Evolutionary conservation across 805 yeast genomes (phyloP), one percentile per base, ranked within the genome.

Genomic region (Zygoascus biomembranicola): DNA sequence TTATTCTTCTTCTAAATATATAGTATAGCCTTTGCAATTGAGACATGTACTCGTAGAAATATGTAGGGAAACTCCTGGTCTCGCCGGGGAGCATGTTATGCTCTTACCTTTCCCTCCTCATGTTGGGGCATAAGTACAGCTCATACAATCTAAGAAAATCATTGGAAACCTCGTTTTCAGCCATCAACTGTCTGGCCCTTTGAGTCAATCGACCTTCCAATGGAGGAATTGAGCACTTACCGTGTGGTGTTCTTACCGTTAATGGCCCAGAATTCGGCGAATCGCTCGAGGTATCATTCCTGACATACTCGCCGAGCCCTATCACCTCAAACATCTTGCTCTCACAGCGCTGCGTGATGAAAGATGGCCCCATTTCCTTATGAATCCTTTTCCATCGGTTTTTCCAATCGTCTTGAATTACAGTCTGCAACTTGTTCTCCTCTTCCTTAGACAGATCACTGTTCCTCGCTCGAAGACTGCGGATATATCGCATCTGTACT

Each of bases 401-500:
- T 18, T 70, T 70, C 75, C 76, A 74, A 59, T 74, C 77, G 28
- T 66, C 63, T 20, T 66, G 57, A 35, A 74, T 59, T 1, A 66
- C 66, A 43, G 61, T 60, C 18, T 67, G 56, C 39, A 74, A 58
- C 49, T 62, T 64, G 2, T 62, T 51, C 42, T 64, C 71, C 64
- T 74, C 73, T 32, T 60, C 63, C 35, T 66, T 56, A 14, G 72
- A 63, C 72, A 75, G 70, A 32, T 60, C 59, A 19, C 62, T 70
- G 47, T 66, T 64, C 32, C 75, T 59, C 8, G 69, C 61, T 53
- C 71, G 71, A 52, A 73, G 71, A 41, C 69, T 63, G 9, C 78
- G 65, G 44, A 75, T 61, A 55, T 75, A 75, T 50, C 77, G 59
- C 78, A 74, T 75, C 59, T 75, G 78, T 37, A 75, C 69, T 1